Conservation (phyloP, 2,329 filamentous ascomycete species). For the Elsinoe perseae region DNA sequence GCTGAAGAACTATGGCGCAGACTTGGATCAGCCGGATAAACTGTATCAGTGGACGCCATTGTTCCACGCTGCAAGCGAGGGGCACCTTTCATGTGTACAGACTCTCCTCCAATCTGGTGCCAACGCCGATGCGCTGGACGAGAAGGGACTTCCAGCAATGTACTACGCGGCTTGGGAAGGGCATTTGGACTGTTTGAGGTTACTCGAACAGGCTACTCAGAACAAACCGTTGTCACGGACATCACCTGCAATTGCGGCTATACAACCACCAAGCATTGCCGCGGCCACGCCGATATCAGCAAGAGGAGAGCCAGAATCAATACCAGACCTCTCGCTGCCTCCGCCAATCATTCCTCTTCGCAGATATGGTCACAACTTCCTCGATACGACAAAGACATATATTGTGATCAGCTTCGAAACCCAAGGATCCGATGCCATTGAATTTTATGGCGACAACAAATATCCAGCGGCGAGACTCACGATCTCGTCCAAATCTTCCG, state of each 20-base stretch:
- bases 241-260: constrained; percentile 35
- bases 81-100: constrained; percentile 80
- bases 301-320: constrained; percentile 64
- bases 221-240: constrained; percentile 28
- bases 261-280: constrained; percentile 31
- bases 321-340: constrained; percentile 83
- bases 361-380: constrained; percentile 94
- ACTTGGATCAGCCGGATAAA: constrained; percentile 89
- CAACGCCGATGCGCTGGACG: constrained; percentile 72
- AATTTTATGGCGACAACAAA: constrained; percentile 96
- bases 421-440: constrained; percentile 62
- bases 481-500: constrained; percentile 91
- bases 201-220: constrained; percentile 55
- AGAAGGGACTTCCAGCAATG: constrained; percentile 88
- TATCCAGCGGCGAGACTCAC: constrained; percentile 92
- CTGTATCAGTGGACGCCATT: constrained; percentile 96
- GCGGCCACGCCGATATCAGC: constrained; percentile 50
- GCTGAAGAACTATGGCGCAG: constrained; percentile 75
- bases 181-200: constrained; percentile 85
- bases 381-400: constrained; percentile 87
- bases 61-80: constrained; percentile 93
- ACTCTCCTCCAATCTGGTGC: constrained; percentile 72
- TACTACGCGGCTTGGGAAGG: constrained; percentile 99
- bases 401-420: constrained; percentile 86
- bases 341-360: constrained; percentile 92